Base-by-base conservation (phyloP, 345 rosid genomes). In the Eucalyptus erythrocorys region DNA sequence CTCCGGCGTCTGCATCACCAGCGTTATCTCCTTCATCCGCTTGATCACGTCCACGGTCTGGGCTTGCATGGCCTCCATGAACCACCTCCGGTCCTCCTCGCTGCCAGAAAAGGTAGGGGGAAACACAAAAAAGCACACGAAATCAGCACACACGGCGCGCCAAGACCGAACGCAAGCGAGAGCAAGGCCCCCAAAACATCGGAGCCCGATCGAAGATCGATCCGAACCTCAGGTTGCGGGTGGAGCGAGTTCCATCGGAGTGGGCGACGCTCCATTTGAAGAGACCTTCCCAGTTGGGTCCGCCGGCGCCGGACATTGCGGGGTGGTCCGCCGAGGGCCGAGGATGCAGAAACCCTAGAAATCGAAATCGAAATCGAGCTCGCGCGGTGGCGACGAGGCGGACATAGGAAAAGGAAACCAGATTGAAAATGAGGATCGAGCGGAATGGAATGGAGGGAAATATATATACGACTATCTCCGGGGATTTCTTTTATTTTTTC, bases 241-340 rank as follows among this genome's bases (percentile, higher is more conserved):
- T 50, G 30, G 95, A 48, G 37, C 87, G 88, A 86, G 99, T 95
- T 55, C 97, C 97, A 86, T 97, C 97, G 66, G 98, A 93, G 92
- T 96, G 92, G n/a, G 98, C 94, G 89, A 96, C 93, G 90, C 99
- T 97, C 99, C 99, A 97, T 81, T 96, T 96, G 71, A 97, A 95
- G 93, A 97, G 92, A 30, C 99, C 99, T 4, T 96, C 96, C 99
- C 99, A 97, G 87, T 94, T 94, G 37, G 97, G 99, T 88, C 97
- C 99, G 68, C 94, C 93, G 88, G 4, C 68, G 68, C 68, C 13
- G 47, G 84, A 40, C 84, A 76, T 76, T 21, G 47, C 47, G 27
- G 14, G 40, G 11, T 37, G 27, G 45, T 76, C 27, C 47, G 42
- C 27, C 82, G 82, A 76, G 45, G 10, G 45, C 45, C 30, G 47